phyloP scores from a whole-genome alignment of 441 rosid species.

The Geranium incanum region DNA sequence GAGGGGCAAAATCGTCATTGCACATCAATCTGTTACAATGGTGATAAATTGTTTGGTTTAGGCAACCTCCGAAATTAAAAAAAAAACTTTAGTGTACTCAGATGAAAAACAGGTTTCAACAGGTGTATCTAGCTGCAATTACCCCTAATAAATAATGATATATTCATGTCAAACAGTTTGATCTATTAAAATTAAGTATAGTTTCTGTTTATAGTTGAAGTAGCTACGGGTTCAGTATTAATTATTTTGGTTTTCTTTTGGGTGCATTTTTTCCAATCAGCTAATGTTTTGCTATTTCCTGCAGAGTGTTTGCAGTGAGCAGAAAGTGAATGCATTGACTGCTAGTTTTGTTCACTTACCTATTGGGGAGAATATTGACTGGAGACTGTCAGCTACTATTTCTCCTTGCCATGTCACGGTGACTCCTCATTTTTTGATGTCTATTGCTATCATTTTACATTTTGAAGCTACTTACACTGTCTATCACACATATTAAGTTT shows the following conservation, averaged over 20 bases:
- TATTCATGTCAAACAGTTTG: neutral
- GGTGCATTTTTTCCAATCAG: neutral
- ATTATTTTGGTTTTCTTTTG: neutral
- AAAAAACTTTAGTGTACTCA: no score
- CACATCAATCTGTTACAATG: no score
- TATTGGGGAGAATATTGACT: conserved; percentile 84
- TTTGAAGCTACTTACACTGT: neutral
- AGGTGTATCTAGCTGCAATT: no score
- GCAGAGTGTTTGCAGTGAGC: conserved; percentile 92
- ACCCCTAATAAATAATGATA: neutral
- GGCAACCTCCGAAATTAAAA: no score
- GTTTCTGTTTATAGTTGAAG: neutral
- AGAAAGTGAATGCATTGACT: conserved; percentile 83
- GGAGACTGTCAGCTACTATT: conserved; percentile 89
- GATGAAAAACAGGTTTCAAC: no score
- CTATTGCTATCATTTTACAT: neutral
- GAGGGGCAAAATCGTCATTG: no score
- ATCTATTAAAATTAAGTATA: neutral
- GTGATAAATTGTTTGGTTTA: no score
- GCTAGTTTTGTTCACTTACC: conserved; percentile 82
- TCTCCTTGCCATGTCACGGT: conserved; percentile 99
- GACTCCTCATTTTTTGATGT: conserved; percentile 27
- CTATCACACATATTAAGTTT: neutral
- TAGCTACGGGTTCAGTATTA: neutral
- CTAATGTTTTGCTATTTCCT: conserved; percentile 17